phyloP scores from a whole-genome alignment of 345 rosid species.

The Passiflora organensis region DNA sequence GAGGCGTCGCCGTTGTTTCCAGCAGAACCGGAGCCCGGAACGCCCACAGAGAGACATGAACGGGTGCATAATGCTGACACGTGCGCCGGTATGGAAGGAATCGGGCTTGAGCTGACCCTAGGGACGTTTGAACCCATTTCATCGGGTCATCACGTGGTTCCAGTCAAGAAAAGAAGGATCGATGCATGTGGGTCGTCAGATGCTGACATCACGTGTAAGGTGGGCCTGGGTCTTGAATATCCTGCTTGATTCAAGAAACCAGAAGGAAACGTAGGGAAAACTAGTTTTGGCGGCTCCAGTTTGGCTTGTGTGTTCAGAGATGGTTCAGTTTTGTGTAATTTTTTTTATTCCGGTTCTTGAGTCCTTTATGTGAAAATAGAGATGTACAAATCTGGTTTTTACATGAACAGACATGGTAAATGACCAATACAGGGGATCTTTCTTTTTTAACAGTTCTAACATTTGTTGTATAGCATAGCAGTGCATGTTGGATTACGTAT shows the following conservation, averaged over 20 bases:
- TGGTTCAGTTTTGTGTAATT: not conserved
- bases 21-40: conserved; percentile 24
- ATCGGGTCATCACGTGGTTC: conserved; percentile 55
- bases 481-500: no score
- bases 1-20: conserved; percentile 31
- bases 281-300: conserved; percentile 23
- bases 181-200: conserved; percentile 30
- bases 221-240: conserved; percentile 54
- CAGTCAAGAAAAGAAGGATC: conserved; percentile 63
- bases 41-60: not conserved
- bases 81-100: conserved; percentile 8
- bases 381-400: conserved; percentile 20
- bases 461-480: not conserved
- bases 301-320: conserved; percentile 8
- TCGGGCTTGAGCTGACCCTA: conserved; percentile 58
- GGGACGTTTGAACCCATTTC: conserved; percentile 50
- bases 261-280: not conserved
- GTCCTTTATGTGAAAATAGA: conserved; percentile 14
- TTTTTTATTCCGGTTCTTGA: not conserved
- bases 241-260: not conserved
- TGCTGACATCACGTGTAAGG: conserved; percentile 43
- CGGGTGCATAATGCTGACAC: not conserved
- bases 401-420: conserved; percentile 10
- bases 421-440: not conserved
- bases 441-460: not conserved